Evolutionary conservation across 345 rosid genomes (phyloP), one percentile per base, ranked within the genome.

Genomic region (Syzygium grande): DNA sequence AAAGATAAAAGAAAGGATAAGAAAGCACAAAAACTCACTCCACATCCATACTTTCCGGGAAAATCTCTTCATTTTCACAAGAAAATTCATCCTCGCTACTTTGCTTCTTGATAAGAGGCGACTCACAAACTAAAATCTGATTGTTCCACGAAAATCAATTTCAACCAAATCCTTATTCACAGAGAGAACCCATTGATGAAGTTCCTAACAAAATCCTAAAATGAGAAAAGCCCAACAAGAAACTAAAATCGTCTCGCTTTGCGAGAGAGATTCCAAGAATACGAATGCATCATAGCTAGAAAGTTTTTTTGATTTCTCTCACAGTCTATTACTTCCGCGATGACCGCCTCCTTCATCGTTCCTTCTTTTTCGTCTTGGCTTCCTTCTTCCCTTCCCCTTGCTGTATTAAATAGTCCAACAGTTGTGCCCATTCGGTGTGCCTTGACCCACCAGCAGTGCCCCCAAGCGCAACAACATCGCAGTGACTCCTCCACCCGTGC

Each of bases 331-430:
- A 13, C 63, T 58, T 58, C 3, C 29, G 29, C 27, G 27, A 56
- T 58, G 65, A 11, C 29, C 46, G 46, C 46, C 46, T 43, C 46
- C 65, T 58, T 29, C 61, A 4, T 58, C 14, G 65, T 58, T 58
- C 29, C 65, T 58, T 58, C 14, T 11, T 14, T 58, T 56, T 56
- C 61, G 27, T 56, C 61, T 22, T 56, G 61, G 61, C 61, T 58
- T 58, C 65, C 65, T 58, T 4, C 29, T 58, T 25, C 29, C 1
- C 5, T 25, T 4, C 0, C 3, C 65, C 29, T 11, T 4, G 0
- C 29, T 58, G 11, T 1, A 0, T 0, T 25, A 3, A 58, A 11
- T 11, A 2, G 15, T 10, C 6, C 14, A 58, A 11, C 65, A 0
- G 11, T 23, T 56, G 61, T 22, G 61, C 11, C 29, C 65, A 58